A percentile compares a stretch with the other conserved stretches of the same genome.
phyloP scores from a whole-genome alignment of 1,284 basidiomycete species.

The Sphagnurus paluster region DNA sequence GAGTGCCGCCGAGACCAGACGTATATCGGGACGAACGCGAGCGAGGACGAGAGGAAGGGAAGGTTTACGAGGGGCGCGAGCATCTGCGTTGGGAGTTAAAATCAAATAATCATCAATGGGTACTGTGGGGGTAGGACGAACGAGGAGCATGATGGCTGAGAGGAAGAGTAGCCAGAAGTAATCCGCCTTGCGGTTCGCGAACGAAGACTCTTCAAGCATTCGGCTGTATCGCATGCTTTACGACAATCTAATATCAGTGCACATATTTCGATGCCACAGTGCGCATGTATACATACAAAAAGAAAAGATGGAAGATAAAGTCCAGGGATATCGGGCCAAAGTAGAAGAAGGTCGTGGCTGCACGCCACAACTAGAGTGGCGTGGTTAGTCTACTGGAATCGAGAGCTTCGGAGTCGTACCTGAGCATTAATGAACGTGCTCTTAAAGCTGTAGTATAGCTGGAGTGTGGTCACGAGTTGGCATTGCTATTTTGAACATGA shows the following conservation, averaged over 20 bases:
- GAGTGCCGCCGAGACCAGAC: conserved; percentile 96
- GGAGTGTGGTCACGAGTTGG: conserved; percentile 84
- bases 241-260: background rate
- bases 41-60: conserved; percentile 85
- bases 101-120: background rate
- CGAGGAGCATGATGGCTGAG: conserved; percentile 81
- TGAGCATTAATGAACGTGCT: conserved; percentile 81
- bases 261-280: background rate
- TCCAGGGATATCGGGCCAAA: conserved; percentile 94
- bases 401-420: conserved; percentile 40
- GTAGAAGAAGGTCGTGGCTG: conserved; percentile 92
- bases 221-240: conserved; percentile 89
- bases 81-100: conserved; percentile 46
- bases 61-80: conserved; percentile 87
- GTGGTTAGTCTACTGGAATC: background rate
- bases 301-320: conserved; percentile 96
- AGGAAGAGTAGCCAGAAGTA: conserved; percentile 91
- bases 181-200: conserved; percentile 86
- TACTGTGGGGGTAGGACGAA: conserved; percentile 36
- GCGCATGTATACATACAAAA: conserved; percentile 68
- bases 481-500: conserved; percentile 68
- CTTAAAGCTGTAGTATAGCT: conserved; percentile 91
- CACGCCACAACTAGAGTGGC: conserved; percentile 75
- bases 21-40: conserved; percentile 95
- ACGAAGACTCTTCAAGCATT: conserved; percentile 95